Conservation (phyloP, 2,329 filamentous ascomycete genomes). For the Elsinoe batatas region DNA sequence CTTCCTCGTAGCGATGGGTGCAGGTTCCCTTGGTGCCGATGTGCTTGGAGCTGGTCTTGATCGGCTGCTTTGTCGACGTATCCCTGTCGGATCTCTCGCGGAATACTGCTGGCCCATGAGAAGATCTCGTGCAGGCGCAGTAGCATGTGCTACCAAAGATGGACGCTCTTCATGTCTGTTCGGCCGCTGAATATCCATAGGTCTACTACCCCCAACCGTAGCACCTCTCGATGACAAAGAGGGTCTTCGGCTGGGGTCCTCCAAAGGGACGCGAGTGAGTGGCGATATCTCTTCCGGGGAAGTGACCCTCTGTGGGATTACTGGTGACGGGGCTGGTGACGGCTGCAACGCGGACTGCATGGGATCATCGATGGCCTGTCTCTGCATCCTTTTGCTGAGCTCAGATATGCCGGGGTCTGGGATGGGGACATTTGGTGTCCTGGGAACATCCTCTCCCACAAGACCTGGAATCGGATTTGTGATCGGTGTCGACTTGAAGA, state of each 20-base stretch:
- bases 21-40: constrained; percentile 14
- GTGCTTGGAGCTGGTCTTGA: constrained; percentile 14
- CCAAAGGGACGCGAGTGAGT: constrained; percentile 4
- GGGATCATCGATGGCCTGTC: constrained; percentile 22
- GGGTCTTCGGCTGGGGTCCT: constrained; percentile 2
- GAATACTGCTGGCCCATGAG: constrained; percentile 12
- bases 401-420: constrained; percentile 22
- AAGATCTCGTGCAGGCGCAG: constrained; percentile 14
- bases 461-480: constrained; percentile 68
- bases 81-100: background rate
- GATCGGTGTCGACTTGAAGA: constrained; percentile 69
- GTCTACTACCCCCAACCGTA: constrained; percentile 11
- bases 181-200: constrained; percentile 8
- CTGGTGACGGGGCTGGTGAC: background rate
- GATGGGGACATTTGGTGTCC: constrained; percentile 18
- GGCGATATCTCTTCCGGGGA: constrained; percentile 4
- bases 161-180: constrained; percentile 11
- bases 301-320: background rate
- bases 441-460: constrained; percentile 51
- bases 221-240: constrained; percentile 11
- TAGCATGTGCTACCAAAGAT: constrained; percentile 12
- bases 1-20: constrained; percentile 23
- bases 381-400: constrained; percentile 24
- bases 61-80: constrained; percentile 3
- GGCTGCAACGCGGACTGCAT: constrained; percentile 11